These are phyloP conservation scores for Adansonia digitata DNA, from an alignment of 345 rosid species.

Conservation along the genomic window DNA sequence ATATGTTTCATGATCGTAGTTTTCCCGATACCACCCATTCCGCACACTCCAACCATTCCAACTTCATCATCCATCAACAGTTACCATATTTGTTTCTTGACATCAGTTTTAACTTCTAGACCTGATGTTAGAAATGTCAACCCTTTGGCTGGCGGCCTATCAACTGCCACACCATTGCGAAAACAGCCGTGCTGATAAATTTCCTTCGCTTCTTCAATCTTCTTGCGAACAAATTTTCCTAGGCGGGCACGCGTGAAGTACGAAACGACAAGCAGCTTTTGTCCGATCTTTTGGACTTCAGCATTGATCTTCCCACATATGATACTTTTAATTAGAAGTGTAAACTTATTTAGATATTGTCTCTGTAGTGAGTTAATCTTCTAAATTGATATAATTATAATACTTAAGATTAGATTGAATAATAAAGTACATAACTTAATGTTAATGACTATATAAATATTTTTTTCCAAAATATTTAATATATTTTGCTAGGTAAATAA, in stretches of 20 bases:
- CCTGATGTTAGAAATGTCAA: neutral
- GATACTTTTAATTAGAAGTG: no score
- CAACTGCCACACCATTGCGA: neutral
- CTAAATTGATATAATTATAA: no score
- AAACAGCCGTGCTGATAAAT: neutral
- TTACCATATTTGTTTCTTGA: neutral
- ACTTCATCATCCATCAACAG: neutral
- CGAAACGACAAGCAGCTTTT: neutral
- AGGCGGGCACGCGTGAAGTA: neutral
- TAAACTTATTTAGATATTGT: no score
- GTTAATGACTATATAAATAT: no score
- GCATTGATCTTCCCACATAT: neutral
- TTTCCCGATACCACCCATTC: neutral
- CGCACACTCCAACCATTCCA: constrained; percentile 2
- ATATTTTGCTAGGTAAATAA: no score
- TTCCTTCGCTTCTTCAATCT: neutral
- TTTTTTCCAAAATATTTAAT: no score
- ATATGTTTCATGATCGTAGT: constrained; percentile 4
- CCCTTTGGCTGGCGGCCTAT: neutral
- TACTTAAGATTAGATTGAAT: no score
- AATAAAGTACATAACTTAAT: no score
- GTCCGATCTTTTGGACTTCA: neutral
- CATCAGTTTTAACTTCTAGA: neutral
- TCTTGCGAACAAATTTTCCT: neutral
- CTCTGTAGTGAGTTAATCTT: no score